phyloP scores from a whole-genome alignment of 495 filamentous ascomycete genomes.

The Xylaria bambusicola region DNA sequence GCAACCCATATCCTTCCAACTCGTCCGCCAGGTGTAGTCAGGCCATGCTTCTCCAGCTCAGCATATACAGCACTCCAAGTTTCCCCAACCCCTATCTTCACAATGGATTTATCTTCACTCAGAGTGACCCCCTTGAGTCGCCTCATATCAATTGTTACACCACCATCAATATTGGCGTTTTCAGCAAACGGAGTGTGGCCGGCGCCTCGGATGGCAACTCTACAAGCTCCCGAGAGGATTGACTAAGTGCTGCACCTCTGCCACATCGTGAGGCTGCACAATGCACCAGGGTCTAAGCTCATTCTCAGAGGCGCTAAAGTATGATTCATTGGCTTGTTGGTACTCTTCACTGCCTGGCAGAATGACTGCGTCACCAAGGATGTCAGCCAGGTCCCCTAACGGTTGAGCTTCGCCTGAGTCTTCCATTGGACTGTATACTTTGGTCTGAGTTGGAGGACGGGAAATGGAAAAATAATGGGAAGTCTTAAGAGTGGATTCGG shows the following conservation, averaged over 20 bases:
- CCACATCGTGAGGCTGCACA: background rate
- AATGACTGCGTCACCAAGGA: slow-evolving; percentile 4
- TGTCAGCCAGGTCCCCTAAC: background rate
- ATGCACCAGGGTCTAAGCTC: slow-evolving; percentile 16
- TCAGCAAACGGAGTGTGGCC: slow-evolving; percentile 48
- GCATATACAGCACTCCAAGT: slow-evolving; percentile 53
- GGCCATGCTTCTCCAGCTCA: slow-evolving; percentile 39
- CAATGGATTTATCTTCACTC: slow-evolving; percentile 27
- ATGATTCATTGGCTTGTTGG: slow-evolving; percentile 11
- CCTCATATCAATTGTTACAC: slow-evolving; percentile 52
- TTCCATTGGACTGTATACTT: background rate
- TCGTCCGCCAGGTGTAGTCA: slow-evolving; percentile 50
- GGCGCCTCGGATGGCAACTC: slow-evolving; percentile 42
- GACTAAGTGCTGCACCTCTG: slow-evolving; percentile 6
- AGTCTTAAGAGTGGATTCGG: too few species aligned
- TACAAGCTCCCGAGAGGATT: slow-evolving; percentile 4
- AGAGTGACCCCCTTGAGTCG: slow-evolving; percentile 42
- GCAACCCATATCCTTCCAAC: slow-evolving; percentile 52
- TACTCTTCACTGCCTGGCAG: slow-evolving; percentile 13
- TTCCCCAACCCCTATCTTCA: slow-evolving; percentile 38
- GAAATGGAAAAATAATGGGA: too few species aligned
- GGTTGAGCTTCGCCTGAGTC: background rate
- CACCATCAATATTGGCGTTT: slow-evolving; percentile 41
- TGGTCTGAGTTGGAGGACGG: too few species aligned
- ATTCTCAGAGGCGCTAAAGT: slow-evolving; percentile 15